Base-by-base conservation (phyloP, 805 yeast species). In the Candida andamanensis region DNA sequence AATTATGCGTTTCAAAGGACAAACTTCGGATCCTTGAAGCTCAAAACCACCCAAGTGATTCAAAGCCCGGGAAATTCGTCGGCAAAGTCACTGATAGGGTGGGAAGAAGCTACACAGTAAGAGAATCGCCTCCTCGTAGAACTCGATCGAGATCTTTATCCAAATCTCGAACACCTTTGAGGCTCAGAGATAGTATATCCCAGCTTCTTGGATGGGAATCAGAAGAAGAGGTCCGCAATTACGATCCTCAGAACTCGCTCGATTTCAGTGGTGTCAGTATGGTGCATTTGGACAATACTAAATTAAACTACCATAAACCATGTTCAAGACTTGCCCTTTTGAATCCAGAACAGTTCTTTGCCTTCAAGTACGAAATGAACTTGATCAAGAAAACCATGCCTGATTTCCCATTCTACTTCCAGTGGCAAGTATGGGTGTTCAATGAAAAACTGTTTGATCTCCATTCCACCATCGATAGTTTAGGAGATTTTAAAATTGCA, bases 361-460 rank as follows among this genome's bases (percentile, higher is more conserved):
- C 28, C 2, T 32, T 41, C 22, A 25, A 33, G 9, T 42, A 32
- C 20, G 49, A 50, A 30, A 30, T 47, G 14, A 17, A 26, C 5
- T 26, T 35, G 6, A 31, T 41, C 10, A 39, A 38, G 26, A 31
- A 32, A 5, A 17, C 26, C 3, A 15, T 32, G 9, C 26, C 33
- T 10, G 47, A 42, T 25, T 42, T 39, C 15, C 42, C 41, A 9
- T 41, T 42, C 5, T 47, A 47, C 28, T 47, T 33, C 27, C 37
- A 40, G 19, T 50, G 56, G 56, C 6, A 13, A 15, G 17, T 29
- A 5, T 28, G 28, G 26, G 15, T 21, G 9, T 12, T 12, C 15
- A 12, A 25, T 5, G 28, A 25, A 17, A 33, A 17, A 14, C 8
- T 8, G 5, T 7, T 21, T 4, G 17, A 14, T 3, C 16, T 15